Conservation (phyloP, 805 yeast genomes). For the Kuraishia borneana region DNA sequence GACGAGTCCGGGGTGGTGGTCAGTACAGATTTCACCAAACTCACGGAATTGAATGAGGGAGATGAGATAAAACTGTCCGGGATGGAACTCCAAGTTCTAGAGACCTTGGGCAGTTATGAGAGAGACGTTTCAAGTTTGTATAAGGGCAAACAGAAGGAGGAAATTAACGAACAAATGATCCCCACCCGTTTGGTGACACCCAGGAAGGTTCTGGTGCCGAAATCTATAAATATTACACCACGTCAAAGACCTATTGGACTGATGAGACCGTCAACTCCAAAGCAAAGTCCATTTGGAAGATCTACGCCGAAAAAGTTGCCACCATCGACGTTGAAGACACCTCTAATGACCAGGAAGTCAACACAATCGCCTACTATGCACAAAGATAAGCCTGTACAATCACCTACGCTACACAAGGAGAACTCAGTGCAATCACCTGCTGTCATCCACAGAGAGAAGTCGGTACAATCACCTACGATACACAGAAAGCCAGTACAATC, state of each 20-base stretch:
- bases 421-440: not conserved
- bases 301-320: too few relatives aligned
- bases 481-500: not conserved
- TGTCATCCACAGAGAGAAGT: not conserved
- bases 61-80: slow-evolving; percentile 9
- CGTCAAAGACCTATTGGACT: too few relatives aligned
- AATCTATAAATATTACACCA: too few relatives aligned
- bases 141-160: slow-evolving; percentile 1
- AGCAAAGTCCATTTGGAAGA: too few relatives aligned
- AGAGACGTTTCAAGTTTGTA: slow-evolving; percentile 23
- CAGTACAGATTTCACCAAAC: slow-evolving; percentile 16
- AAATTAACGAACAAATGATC: not conserved
- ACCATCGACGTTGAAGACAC: too few relatives aligned
- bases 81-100: slow-evolving; percentile 21
- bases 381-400: not conserved
- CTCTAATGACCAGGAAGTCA: too few relatives aligned
- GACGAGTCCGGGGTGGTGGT: slow-evolving; percentile 19
- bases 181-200: too few relatives aligned
- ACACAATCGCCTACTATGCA: not conserved
- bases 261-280: too few relatives aligned
- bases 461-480: not conserved
- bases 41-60: slow-evolving; percentile 12
- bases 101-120: slow-evolving; percentile 20
- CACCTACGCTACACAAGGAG: not conserved
- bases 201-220: too few relatives aligned